Conservation (phyloP, 2,329 filamentous ascomycete species). For the Trichothecium roseum region DNA sequence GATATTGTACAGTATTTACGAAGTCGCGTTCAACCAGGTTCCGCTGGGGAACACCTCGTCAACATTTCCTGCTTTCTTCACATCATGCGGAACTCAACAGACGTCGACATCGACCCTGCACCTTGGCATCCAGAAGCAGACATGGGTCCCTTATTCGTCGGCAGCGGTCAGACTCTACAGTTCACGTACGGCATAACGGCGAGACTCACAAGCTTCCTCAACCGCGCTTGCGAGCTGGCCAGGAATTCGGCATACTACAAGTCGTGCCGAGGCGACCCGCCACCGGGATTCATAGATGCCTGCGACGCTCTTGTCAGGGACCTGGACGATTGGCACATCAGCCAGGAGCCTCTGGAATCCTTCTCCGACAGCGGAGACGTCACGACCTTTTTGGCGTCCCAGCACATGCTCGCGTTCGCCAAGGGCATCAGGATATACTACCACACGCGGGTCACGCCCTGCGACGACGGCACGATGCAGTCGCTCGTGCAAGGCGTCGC, state of each 20-base stretch:
- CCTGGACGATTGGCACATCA: slow-evolving; percentile 3
- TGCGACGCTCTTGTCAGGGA: slow-evolving; percentile 1
- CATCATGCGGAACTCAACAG: slow-evolving; percentile 3
- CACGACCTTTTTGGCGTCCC: slow-evolving; percentile 2
- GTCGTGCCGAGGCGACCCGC: neutral
- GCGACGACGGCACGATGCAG: neutral
- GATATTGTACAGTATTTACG: neutral
- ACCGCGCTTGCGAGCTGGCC: slow-evolving; percentile 2
- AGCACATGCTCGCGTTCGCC: slow-evolving; percentile 6
- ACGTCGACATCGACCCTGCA: neutral
- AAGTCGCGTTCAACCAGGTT: slow-evolving; percentile 2
- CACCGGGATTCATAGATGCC: neutral
- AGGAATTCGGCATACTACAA: slow-evolving; percentile 4
- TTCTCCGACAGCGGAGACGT: slow-evolving; percentile 1
- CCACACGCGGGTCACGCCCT: slow-evolving; percentile 4
- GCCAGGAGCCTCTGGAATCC: slow-evolving; percentile 1
- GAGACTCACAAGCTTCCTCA: slow-evolving; percentile 2
- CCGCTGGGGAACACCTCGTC: slow-evolving; percentile 4
- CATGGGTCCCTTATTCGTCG: slow-evolving; percentile 1
- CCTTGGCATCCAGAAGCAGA: slow-evolving; percentile 1
- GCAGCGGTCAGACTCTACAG: slow-evolving; percentile 3
- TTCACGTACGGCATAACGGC: slow-evolving; percentile 5
- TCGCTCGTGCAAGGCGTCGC: slow-evolving; percentile 1
- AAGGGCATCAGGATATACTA: slow-evolving; percentile 5
- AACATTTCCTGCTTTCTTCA: slow-evolving; percentile 4